Conservation (phyloP, 768 basidiomycete genomes). For the Dendrothele bispora region DNA sequence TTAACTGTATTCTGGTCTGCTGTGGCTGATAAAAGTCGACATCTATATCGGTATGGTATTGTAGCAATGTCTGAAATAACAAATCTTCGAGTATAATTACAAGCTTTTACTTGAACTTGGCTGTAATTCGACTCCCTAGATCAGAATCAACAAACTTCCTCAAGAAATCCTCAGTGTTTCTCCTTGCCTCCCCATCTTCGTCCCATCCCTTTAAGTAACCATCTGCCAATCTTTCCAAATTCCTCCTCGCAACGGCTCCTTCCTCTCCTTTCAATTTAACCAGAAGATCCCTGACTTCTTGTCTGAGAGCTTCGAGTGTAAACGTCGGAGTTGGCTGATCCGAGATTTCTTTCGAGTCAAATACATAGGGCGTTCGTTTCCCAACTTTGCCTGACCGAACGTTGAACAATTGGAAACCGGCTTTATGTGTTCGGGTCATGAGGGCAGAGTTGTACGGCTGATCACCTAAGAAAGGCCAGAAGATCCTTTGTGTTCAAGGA, state of each 20-base stretch:
- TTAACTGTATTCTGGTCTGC: too few relatives aligned
- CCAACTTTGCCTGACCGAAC: conserved; percentile 2
- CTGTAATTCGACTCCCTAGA: too few relatives aligned
- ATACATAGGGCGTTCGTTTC: not conserved
- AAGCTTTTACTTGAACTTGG: too few relatives aligned
- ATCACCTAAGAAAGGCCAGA: conserved; percentile 3
- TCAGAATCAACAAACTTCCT: conserved; percentile 1
- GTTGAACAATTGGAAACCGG: conserved; percentile 5
- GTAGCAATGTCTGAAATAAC: too few relatives aligned
- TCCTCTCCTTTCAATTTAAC: conserved; percentile 2
- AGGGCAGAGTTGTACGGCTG: conserved; percentile 5
- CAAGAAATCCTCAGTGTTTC: not conserved
- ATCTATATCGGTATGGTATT: too few relatives aligned
- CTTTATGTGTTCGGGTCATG: conserved; percentile 1
- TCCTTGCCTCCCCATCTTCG: not conserved
- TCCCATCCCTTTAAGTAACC: not conserved
- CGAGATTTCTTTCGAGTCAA: not conserved
- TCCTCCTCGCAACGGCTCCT: not conserved
- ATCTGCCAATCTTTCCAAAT: conserved; percentile 1
- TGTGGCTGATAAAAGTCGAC: too few relatives aligned
- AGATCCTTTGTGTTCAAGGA: not conserved
- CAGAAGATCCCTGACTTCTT: not conserved
- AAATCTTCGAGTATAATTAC: too few relatives aligned
- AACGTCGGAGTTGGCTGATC: not conserved
- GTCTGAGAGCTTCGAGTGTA: not conserved